phyloP scores from a whole-genome alignment of 1,139 yeast genomes.

The Geotrichum restrictum region DNA sequence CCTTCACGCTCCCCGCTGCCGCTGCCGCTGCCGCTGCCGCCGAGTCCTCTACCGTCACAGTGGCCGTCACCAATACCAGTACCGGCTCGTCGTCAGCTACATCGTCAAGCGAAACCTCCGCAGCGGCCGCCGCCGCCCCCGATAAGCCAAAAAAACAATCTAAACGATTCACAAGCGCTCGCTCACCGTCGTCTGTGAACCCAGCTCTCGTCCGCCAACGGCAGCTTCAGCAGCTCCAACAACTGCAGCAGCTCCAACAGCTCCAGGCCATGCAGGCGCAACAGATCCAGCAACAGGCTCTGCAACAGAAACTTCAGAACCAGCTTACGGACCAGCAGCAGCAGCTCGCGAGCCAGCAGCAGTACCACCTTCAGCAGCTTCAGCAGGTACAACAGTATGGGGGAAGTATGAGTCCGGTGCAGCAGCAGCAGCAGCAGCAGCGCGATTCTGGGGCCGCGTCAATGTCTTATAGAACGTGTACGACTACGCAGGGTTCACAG shows the following conservation, averaged over 20 bases:
- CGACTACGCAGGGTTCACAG: too few species aligned
- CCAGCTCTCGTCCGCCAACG: conserved; percentile 1
- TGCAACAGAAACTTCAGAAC: conserved; percentile 17
- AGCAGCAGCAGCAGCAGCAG: conserved; percentile 24
- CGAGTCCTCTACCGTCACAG: neutral
- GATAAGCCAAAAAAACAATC: neutral
- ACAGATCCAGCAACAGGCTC: conserved; percentile 1
- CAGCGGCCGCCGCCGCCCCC: neutral
- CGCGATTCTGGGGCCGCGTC: too few species aligned
- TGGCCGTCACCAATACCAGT: neutral
- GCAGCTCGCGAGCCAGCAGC: conserved; percentile 14
- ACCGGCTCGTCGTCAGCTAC: too few species aligned
- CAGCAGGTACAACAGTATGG: conserved; percentile 9
- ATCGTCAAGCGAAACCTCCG: too few species aligned
- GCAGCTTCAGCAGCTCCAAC: conserved; percentile 24
- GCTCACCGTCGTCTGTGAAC: conserved; percentile 4
- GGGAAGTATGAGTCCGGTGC: neutral
- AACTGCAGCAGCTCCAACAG: conserved; percentile 17
- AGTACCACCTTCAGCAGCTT: conserved; percentile 18
- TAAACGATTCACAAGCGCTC: conserved; percentile 2
- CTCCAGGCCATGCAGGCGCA: conserved; percentile 20
- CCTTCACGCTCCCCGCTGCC: neutral
- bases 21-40: neutral
- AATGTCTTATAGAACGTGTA: too few species aligned
- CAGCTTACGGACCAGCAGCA: conserved; percentile 18